Percentiles rank a stretch among this genome's conserved stretches.
Evolutionary conservation across 257 asterid species (phyloP).

Genomic region (Solanum bukasovii): DNA sequence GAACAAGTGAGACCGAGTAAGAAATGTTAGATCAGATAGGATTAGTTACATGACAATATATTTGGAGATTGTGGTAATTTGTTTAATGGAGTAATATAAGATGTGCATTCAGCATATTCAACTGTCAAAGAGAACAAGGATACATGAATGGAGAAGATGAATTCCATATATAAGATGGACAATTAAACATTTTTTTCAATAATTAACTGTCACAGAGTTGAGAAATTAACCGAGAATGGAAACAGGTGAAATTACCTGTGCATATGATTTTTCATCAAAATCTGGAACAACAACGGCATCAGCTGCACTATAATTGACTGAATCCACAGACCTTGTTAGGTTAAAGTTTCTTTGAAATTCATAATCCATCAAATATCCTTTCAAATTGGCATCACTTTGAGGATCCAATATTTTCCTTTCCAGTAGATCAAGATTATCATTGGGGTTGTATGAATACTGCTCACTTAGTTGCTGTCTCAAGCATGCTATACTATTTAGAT

Average conservation of each 20-base stretch:
- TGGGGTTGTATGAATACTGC: constrained; percentile 32
- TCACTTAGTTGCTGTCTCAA: constrained; percentile 43
- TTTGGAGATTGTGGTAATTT: background rate
- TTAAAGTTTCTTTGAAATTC: constrained; percentile 46
- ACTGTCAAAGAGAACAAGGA: background rate
- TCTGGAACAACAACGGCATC: constrained; percentile 31
- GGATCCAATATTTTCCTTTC: constrained; percentile 33
- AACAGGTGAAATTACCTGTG: constrained; percentile 32
- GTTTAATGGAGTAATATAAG: background rate
- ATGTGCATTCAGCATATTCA: background rate
- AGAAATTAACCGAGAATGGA: background rate
- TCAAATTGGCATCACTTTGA: constrained; percentile 33
- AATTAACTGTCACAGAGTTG: background rate
- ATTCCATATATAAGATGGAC: background rate
- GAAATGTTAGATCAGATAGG: background rate
- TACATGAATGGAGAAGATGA: background rate
- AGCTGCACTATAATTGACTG: constrained; percentile 24
- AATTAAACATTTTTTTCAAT: background rate
- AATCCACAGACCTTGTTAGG: constrained; percentile 39
- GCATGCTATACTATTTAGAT: constrained; percentile 37
- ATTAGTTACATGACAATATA: background rate
- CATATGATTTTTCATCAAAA: constrained; percentile 39
- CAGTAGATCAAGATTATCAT: constrained; percentile 28
- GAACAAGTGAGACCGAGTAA: background rate
- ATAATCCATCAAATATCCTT: constrained; percentile 33